Evolutionary conservation across 257 asterid species (phyloP), one percentile per base, ranked within the genome.

Genomic region (Asclepias syriaca): DNA sequence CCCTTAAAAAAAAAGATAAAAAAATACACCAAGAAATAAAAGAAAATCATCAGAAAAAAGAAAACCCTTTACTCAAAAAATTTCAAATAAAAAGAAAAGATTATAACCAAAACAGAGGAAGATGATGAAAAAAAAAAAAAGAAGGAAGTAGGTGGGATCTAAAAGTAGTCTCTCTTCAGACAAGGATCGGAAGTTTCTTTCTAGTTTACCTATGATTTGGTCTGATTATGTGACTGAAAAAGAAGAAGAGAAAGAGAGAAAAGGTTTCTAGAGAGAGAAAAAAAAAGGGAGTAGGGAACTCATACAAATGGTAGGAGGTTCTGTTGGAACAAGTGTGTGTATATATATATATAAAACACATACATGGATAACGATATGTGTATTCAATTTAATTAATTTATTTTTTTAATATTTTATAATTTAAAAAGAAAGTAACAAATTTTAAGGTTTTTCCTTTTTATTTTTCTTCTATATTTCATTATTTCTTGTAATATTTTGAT

Each of bases 151-250:
- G 11, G n/a, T 43, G 29, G 22, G 66, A 78, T 69, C 75, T 61
- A 69, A 55, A 37, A 34, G 48, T 43, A 34, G 48, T 43, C 48
- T 57, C 48, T 57, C 69, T 73, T 69, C 61, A 63, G 69, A 39
- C 64, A 64, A 48, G 13, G 10, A 43, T 46, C 53, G 48, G 48
- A 43, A 43, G 48, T 24, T 4, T 51, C 11, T 65, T 65, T 24
- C 29, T 37, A 37, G 53, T 19, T 65, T 18, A 1, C 59, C 29
- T 45, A 7, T 72, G 49, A 56, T 16, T 19, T 54, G 37, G 39
- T 67, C 16, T 40, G 13, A 49, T 18, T 56, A 1, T 19, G 65
- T 3, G 6, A 18, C 6, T 56, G 67, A 57, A 11, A 24, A 24
- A 24, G 27, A 14, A 48, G 53, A 48, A 48, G 53, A 48, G 53